phyloP scores from a whole-genome alignment of 306 rosid species.

The Rosa chinensis region DNA sequence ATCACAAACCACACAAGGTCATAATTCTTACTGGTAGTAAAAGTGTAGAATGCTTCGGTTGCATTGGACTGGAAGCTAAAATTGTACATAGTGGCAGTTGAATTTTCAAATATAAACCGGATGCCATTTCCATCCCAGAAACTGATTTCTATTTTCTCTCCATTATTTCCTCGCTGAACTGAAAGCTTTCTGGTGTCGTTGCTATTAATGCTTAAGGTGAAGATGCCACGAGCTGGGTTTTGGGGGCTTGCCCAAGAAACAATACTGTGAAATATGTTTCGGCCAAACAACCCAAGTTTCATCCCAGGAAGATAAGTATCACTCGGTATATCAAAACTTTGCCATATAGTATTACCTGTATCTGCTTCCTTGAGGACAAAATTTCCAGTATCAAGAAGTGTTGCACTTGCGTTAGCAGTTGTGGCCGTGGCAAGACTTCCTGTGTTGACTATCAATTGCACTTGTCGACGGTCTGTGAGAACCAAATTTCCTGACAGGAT shows the following conservation, averaged over 20 bases:
- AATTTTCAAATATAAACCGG: conserved; percentile 15
- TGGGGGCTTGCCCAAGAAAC: conserved; percentile 23
- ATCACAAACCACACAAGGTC: conserved; percentile 20
- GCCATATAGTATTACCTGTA: conserved; percentile 15
- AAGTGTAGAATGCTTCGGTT: neutral
- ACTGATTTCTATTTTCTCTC: neutral
- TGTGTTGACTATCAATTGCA: conserved; percentile 10
- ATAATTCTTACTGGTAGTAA: neutral
- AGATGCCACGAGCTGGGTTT: conserved; percentile 10
- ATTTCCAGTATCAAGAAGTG: conserved; percentile 19
- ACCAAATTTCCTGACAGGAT: conserved; percentile 10
- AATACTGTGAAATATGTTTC: conserved; percentile 8
- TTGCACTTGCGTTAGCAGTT: conserved; percentile 1
- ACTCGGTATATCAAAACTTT: conserved; percentile 15
- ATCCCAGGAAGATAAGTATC: conserved; percentile 24
- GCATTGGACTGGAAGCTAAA: conserved; percentile 5
- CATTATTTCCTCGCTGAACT: conserved; percentile 15
- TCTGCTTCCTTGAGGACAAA: neutral
- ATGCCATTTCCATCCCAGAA: conserved; percentile 8
- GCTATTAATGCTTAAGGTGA: neutral
- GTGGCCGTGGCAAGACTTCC: neutral
- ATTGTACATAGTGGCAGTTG: neutral
- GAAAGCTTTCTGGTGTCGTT: neutral
- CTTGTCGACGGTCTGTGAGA: conserved; percentile 12
- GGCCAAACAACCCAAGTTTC: conserved; percentile 12